Percentiles rank a stretch among this genome's conserved stretches.
These are phyloP conservation scores for Wilhelminamyces savonicus DNA, from an alignment of 805 yeast genomes.

Conservation along the genomic window DNA sequence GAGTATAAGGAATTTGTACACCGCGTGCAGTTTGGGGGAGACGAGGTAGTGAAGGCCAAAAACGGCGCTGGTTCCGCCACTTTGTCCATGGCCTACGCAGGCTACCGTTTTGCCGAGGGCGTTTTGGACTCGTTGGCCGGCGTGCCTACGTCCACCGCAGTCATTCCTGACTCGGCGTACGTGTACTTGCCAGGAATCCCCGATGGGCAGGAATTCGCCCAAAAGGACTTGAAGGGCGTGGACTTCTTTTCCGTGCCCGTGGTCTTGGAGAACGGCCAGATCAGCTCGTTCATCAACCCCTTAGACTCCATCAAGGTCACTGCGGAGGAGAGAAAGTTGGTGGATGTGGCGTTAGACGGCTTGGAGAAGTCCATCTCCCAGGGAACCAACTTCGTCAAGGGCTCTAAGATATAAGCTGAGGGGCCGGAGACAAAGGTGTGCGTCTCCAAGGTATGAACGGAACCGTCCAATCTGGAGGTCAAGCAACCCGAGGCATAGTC, in stretches of 20 bases:
- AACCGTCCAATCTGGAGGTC: too few relatives aligned
- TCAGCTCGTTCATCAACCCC: constrained; percentile 30
- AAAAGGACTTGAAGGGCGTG: constrained; percentile 28
- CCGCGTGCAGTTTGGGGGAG: constrained; percentile 15
- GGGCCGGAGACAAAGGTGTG: too few relatives aligned
- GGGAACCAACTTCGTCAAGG: constrained; percentile 34
- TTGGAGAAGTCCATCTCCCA: constrained; percentile 33
- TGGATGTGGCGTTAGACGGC: constrained; percentile 33
- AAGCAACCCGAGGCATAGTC: too few relatives aligned
- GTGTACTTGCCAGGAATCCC: constrained; percentile 49
- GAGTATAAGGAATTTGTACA: constrained; percentile 12
- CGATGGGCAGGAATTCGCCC: constrained; percentile 39
- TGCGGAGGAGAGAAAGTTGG: constrained; percentile 24
- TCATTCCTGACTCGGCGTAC: constrained; percentile 42
- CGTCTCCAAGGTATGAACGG: too few relatives aligned
- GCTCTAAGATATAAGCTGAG: constrained; percentile 31
- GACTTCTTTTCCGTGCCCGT: constrained; percentile 47
- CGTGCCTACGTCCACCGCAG: constrained; percentile 29
- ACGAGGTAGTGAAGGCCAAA: constrained; percentile 16
- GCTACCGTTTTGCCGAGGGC: constrained; percentile 12
- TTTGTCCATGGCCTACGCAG: constrained; percentile 16
- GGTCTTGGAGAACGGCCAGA: constrained; percentile 31
- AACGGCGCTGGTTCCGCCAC: constrained; percentile 16
- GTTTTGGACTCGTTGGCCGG: constrained; percentile 8
- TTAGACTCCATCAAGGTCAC: constrained; percentile 23